Evolutionary conservation across 345 rosid genomes (phyloP), one percentile per base, ranked within the genome.

Genomic region (Dipteronia dyeriana): DNA sequence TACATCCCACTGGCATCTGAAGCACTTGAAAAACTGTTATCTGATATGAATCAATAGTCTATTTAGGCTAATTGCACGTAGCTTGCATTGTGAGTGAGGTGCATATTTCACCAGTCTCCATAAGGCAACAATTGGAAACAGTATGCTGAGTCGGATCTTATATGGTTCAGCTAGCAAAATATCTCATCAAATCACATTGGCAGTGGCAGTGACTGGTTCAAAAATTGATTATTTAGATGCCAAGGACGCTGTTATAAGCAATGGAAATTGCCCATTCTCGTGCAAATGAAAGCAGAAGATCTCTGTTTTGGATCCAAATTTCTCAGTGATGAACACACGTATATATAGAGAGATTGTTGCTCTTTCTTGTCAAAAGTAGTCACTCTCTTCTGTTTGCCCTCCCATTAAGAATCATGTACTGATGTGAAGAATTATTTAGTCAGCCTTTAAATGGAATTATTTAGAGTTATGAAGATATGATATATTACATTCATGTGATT

Each of bases 1-100:
- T 81, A 77, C 66, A 87, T 94, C 75, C 93, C 93, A 76, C 97
- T 96, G 59, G 51, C 98, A 9, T 66, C 82, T 0, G 97, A 92
- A 51, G 92, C 97, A 14, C 83, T 94, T 5, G 82, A 83, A 54
- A 95, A 92, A 74, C 84, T 94, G 75, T 77, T 96, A 49, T 75
- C 84, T 62, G 98, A 92, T 72, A 90, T 92, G 63, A 78, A 66
- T 80, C 91, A 80, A 70, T 87, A 83, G 63, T 23, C 25, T 61
- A 26, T 54, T 3, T 61, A 4, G 39, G 78, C 63, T 0, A 11
- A 65, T 19, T 51, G 51, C 53, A 31, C 49, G 9, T n/a, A 22
- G n/a, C n/a, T n/a, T n/a, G n/a, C n/a, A 25, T 29, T 43, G 7
- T 8, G 19, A 64, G 14, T 41, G 3, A 25, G 61, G 1, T 34